Conservation (phyloP, 2,329 filamentous ascomycete species). For the Xylaria polymorpha region DNA sequence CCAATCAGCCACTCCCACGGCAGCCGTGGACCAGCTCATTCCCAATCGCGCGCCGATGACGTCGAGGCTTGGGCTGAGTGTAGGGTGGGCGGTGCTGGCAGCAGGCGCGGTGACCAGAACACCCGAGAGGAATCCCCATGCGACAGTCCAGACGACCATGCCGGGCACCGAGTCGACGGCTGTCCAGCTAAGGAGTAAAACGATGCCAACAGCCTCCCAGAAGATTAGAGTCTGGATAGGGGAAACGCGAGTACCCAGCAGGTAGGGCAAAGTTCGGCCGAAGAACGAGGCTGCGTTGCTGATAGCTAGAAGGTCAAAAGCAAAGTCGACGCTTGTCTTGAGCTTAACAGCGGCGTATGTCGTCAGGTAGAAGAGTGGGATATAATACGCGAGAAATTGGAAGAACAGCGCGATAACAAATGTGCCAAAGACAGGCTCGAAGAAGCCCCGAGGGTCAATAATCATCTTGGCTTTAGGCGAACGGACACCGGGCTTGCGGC, state of each 20-base stretch:
- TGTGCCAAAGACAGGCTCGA: neutral
- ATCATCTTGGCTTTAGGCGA: neutral
- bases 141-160: neutral
- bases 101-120: conserved; percentile 5
- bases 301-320: conserved; percentile 1
- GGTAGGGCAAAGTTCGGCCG: neutral
- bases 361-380: conserved; percentile 20
- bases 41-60: neutral
- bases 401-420: conserved; percentile 9
- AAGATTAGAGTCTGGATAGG: conserved; percentile 7
- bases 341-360: neutral
- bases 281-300: conserved; percentile 7
- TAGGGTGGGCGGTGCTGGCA: conserved; percentile 1
- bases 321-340: neutral
- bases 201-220: neutral
- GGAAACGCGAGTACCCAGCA: neutral
- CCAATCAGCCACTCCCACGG: conserved; percentile 7
- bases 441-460: conserved; percentile 3
- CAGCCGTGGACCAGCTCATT: conserved; percentile 6
- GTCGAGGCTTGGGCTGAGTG: neutral
- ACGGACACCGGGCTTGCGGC: neutral
- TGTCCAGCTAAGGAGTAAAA: conserved; percentile 5
- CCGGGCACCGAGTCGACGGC: neutral
- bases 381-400: conserved; percentile 3
- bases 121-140: conserved; percentile 4